A percentile compares a stretch with the other conserved stretches of the same genome.
phyloP scores from a whole-genome alignment of 257 asterid species.

The Ajuga chamaepitys region DNA sequence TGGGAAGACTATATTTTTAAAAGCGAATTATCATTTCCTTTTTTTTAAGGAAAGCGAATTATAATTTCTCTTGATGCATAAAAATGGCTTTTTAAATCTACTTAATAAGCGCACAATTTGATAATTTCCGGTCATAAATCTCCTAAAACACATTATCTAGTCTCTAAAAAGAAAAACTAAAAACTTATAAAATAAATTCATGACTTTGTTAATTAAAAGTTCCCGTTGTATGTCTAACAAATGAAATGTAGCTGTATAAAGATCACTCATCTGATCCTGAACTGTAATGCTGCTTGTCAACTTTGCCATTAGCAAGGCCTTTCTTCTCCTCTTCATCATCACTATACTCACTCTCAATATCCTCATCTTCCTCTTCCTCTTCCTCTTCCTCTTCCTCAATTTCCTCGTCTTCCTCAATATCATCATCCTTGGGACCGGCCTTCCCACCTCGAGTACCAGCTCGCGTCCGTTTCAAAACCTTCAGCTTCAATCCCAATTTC shows the following conservation, averaged over 20 bases:
- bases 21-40: no score
- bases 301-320: conserved; percentile 22
- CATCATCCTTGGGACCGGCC: conserved; percentile 26
- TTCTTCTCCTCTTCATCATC: conserved; percentile 54
- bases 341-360: conserved; percentile 75
- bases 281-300: conserved; percentile 22
- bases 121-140: no score
- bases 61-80: no score
- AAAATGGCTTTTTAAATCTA: no score
- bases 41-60: no score
- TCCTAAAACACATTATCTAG: no score
- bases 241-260: background rate
- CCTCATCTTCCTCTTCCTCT: conserved; percentile 64
- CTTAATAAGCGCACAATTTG: no score
- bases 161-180: background rate
- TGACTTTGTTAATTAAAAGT: background rate
- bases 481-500: conserved; percentile 43
- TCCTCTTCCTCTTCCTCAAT: conserved; percentile 56
- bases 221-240: background rate
- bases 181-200: background rate
- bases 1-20: no score
- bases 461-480: conserved; percentile 55
- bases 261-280: conserved; percentile 33
- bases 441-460: conserved; percentile 47
- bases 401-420: conserved; percentile 38